A percentile compares a stretch with the other conserved stretches of the same genome.
Conservation (phyloP, 2,329 filamentous ascomycete species). For the Trichoderma aggressivum region DNA sequence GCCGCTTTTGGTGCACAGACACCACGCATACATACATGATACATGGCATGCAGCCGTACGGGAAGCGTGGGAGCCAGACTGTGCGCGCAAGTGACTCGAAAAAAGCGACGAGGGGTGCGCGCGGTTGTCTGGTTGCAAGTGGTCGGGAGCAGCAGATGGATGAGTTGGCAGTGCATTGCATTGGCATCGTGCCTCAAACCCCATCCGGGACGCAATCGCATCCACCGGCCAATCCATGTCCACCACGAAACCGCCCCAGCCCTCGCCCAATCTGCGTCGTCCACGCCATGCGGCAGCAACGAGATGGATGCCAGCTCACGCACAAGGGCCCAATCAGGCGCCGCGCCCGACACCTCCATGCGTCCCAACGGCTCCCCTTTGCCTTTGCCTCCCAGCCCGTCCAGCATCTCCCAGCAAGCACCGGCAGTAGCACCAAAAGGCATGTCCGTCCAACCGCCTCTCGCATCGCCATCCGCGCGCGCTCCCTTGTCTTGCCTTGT, state of each 20-base stretch:
- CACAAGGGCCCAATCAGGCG: constrained; percentile 31
- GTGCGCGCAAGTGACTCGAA: constrained; percentile 7
- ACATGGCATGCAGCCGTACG: constrained; percentile 8
- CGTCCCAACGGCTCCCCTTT: neutral
- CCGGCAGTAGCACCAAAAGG: constrained; percentile 8
- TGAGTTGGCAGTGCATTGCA: constrained; percentile 26
- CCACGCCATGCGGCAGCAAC: constrained; percentile 29
- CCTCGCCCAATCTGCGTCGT: constrained; percentile 27
- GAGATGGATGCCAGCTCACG: constrained; percentile 27
- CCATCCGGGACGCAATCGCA: constrained; percentile 17
- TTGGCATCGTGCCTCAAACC: constrained; percentile 12
- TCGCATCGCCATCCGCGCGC: neutral
- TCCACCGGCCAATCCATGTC: constrained; percentile 25
- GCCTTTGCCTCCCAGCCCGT: neutral
- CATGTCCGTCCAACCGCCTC: neutral
- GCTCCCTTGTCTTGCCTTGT: neutral
- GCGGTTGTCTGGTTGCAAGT: constrained; percentile 12
- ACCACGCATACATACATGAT: neutral
- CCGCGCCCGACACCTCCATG: constrained; percentile 18
- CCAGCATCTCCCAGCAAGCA: neutral
- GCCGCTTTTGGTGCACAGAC: too few species aligned
- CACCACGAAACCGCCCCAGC: constrained; percentile 22
- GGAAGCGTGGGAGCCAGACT: constrained; percentile 2
- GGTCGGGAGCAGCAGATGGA: constrained; percentile 18
- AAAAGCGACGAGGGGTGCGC: constrained; percentile 11